phyloP scores from a whole-genome alignment of 2,329 filamentous ascomycete species.

The Beauveria varroae region DNA sequence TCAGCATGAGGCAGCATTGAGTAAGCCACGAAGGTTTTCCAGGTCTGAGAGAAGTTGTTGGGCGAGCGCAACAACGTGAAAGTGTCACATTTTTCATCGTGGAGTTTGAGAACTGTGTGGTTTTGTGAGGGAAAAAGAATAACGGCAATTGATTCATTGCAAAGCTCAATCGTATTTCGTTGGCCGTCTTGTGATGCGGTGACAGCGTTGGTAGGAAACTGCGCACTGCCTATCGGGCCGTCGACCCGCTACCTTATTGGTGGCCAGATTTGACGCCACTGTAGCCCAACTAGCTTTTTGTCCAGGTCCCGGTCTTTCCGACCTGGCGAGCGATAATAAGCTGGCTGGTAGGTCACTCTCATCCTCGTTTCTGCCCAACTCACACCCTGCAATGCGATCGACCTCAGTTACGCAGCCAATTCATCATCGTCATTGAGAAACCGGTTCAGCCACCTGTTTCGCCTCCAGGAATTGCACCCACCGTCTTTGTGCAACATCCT shows the following conservation, averaged over 20 bases:
- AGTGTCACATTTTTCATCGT: background rate
- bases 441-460: background rate
- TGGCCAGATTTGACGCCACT: too few species aligned
- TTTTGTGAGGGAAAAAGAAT: too few species aligned
- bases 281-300: background rate
- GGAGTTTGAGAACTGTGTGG: too few species aligned
- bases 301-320: background rate
- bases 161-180: too few species aligned
- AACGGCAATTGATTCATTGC: too few species aligned
- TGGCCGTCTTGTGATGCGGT: too few species aligned
- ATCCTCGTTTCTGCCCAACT: slow-evolving; percentile 1
- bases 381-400: background rate
- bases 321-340: too few species aligned
- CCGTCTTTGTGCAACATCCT: background rate
- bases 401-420: background rate
- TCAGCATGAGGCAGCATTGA: background rate
- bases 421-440: background rate
- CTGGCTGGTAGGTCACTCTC: background rate
- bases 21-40: background rate
- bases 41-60: background rate
- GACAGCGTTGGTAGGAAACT: too few species aligned
- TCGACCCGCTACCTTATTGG: too few species aligned
- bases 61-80: background rate
- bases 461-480: background rate
- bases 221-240: too few species aligned